phyloP scores from a whole-genome alignment of 2,329 filamentous ascomycete species.

The Decorospora gaudefroyi region DNA sequence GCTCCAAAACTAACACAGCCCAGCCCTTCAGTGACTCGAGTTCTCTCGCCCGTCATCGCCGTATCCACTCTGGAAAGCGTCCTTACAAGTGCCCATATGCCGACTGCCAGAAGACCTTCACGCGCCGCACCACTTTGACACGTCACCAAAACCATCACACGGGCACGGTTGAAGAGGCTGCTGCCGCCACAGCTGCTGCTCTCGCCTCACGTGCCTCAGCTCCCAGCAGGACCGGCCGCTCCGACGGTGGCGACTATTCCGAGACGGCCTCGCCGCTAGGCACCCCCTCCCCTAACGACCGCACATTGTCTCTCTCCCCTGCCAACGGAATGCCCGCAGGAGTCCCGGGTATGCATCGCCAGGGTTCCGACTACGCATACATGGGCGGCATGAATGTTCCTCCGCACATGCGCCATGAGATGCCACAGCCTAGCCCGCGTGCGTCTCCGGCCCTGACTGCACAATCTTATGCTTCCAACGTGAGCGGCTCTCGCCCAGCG shows the following conservation, averaged over 20 bases:
- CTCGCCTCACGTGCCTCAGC: slow-evolving; percentile 63
- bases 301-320: slow-evolving; percentile 78
- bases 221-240: slow-evolving; percentile 60
- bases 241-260: slow-evolving; percentile 72
- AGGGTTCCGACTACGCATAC: slow-evolving; percentile 72
- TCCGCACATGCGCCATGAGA: slow-evolving; percentile 76
- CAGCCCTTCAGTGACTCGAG: slow-evolving; percentile 97
- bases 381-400: slow-evolving; percentile 79
- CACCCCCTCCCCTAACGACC: slow-evolving; percentile 81
- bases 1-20: slow-evolving; percentile 29
- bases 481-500: slow-evolving; percentile 56
- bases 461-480: slow-evolving; percentile 64
- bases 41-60: slow-evolving; percentile 87
- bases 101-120: slow-evolving; percentile 98
- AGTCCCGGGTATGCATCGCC: slow-evolving; percentile 70
- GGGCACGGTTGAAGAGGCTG: slow-evolving; percentile 91
- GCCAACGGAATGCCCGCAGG: slow-evolving; percentile 69
- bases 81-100: slow-evolving; percentile 98
- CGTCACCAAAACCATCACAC: slow-evolving; percentile 96
- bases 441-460: slow-evolving; percentile 66
- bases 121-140: slow-evolving; percentile 89
- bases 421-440: slow-evolving; percentile 70
- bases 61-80: slow-evolving; percentile 92
- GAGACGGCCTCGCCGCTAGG: slow-evolving; percentile 74
- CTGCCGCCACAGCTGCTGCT: slow-evolving; percentile 83